phyloP scores from a whole-genome alignment of 371 early-diverging fungal genomes.

The Mucor saturninus region DNA sequence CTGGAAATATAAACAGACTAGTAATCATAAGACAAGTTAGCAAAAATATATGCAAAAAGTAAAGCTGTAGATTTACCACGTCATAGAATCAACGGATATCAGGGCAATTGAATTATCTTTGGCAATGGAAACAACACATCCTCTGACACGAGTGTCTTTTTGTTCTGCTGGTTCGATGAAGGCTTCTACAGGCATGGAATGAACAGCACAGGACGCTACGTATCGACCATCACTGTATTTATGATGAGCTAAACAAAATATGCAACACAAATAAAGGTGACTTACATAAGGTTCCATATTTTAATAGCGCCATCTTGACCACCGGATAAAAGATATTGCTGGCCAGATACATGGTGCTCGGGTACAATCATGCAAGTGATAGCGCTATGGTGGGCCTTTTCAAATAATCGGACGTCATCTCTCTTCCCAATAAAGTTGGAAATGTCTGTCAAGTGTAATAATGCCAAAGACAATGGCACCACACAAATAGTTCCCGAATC shows the following conservation, averaged over 20 bases:
- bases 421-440: slow-evolving; percentile 28
- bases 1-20: slow-evolving; percentile 67
- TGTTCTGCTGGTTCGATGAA: slow-evolving; percentile 72
- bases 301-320: slow-evolving; percentile 73
- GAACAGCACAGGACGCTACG: slow-evolving; percentile 70
- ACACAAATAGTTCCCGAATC: slow-evolving; percentile 61
- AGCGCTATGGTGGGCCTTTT: slow-evolving; percentile 57
- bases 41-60: too few relatives aligned
- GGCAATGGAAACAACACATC: slow-evolving; percentile 70
- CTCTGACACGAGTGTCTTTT: slow-evolving; percentile 58
- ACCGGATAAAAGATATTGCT: slow-evolving; percentile 65
- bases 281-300: slow-evolving; percentile 81
- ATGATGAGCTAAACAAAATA: too few relatives aligned
- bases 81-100: slow-evolving; percentile 77
- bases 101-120: slow-evolving; percentile 72
- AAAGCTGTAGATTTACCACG: slow-evolving; percentile 52
- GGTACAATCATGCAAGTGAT: slow-evolving; percentile 64
- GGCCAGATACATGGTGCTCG: slow-evolving; percentile 47
- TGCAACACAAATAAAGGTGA: too few relatives aligned
- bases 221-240: slow-evolving; percentile 58
- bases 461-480: slow-evolving; percentile 49
- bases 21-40: too few relatives aligned
- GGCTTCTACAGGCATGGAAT: slow-evolving; percentile 59
- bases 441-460: slow-evolving; percentile 41
- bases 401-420: slow-evolving; percentile 33